Base-by-base conservation (phyloP, 331 rosid genomes). In the Pyracantha coccinea region DNA sequence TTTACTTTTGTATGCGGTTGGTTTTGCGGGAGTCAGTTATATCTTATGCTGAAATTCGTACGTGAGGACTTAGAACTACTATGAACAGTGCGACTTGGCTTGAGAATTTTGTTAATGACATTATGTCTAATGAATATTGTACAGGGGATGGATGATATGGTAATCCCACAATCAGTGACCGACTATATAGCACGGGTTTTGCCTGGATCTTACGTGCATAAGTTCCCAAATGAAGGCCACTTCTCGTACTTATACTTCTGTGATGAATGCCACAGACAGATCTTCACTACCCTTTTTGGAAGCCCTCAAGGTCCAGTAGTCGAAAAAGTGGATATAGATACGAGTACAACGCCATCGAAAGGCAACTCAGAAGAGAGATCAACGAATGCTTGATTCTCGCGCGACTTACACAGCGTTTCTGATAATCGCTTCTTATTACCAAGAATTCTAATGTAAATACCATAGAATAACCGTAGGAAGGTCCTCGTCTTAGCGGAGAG, bases 221-320 rank as follows among this genome's bases (percentile, higher is more conserved):
- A 80, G 87, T 92, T 94, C 80, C 94, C 91, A 73, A 92, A 85
- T 19, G 99, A 92, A 85, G 99, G 97, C 14, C 99, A 94, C 80
- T 90, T 88, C 71, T 92, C 97, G 44, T 92, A 85, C 86, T 86
- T 88, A 84, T 89, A 82, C 73, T 90, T 92, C 85, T 94, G 99
- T 47, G 90, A 89, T 59, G 92, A 90, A 66, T 94, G 97, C 75
- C 99, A 92, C 7, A 85, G 80, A 71, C 84, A 86, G 77, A 89
- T 94, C 23, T 87, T 94, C 57, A 76, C 93, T 61, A 81, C 91
- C 20, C 85, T 92, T 77, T 86, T 90, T 79, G 97, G 99, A 86
- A 52, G 73, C 76, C 91, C 97, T 63, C 89, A 85, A 80, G 97
- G 97, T 4, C 93, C 88, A 0, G 19, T 91, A 33, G 79, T 80